Evolutionary conservation across 148 eudicot genomes (phyloP).

Genomic region (Rhododendron kiyosumense): DNA sequence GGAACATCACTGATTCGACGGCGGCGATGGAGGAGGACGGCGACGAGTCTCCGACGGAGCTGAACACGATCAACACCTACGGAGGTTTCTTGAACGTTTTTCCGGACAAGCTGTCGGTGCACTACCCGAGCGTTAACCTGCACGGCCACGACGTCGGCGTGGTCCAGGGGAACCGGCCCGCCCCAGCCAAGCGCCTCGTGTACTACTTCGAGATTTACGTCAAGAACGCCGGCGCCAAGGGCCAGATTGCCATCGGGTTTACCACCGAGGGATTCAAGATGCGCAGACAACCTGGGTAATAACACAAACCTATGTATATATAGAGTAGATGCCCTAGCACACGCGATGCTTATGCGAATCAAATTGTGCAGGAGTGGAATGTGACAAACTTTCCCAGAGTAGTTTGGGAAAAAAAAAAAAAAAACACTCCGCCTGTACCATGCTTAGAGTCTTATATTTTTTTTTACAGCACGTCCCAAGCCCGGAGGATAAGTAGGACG

Average conservation of each 20-base stretch:
- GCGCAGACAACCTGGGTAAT: constrained; percentile 90
- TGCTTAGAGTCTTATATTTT: too few species aligned
- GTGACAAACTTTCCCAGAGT: not conserved
- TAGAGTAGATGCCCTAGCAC: not conserved
- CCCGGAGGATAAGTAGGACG: too few species aligned
- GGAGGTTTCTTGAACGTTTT: constrained; percentile 74
- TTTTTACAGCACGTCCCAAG: too few species aligned
- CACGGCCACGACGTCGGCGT: constrained; percentile 93
- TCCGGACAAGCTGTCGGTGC: constrained; percentile 69
- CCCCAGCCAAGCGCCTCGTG: constrained; percentile 53
- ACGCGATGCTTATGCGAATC: too few species aligned
- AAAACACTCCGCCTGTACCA: too few species aligned
- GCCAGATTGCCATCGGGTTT: constrained; percentile 79
- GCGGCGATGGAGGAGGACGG: constrained; percentile 16
- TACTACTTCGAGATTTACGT: constrained; percentile 83
- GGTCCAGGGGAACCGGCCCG: constrained; percentile 68
- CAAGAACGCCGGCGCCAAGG: constrained; percentile 67
- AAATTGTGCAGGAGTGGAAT: not conserved
- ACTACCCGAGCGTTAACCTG: constrained; percentile 54
- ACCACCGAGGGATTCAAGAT: constrained; percentile 60
- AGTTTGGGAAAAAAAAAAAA: too few species aligned
- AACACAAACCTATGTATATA: not conserved
- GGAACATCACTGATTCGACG: not conserved
- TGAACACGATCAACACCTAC: constrained; percentile 69
- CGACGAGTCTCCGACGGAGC: constrained; percentile 53